Base-by-base conservation (phyloP, 2,329 filamentous ascomycete genomes). In the Colletotrichum sp. region DNA sequence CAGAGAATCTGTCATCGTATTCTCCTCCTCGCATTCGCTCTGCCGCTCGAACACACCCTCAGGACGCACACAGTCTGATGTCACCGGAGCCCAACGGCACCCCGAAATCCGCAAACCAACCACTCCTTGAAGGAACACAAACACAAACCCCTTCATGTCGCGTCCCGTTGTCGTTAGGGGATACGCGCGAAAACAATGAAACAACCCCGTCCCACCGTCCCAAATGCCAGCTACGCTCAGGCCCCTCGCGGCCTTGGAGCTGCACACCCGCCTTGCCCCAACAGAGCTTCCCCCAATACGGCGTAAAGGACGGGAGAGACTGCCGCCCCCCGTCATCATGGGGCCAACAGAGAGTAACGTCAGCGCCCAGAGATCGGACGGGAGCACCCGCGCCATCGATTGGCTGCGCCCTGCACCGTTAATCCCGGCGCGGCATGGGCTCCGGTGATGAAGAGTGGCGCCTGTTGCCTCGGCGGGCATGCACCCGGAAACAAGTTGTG, bases 221-320 rank as follows among this genome's bases (percentile, higher is more conserved):
- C 67, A 72, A 62, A 67, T 76, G 73, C 73, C 34, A 60, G 28
- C 34, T 12, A 67, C 72, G 68, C 72, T 72, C 62, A 72, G 62
- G 70, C 69, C 72, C 36, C 30, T 49, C 16, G 62, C 16, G 62
- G 44, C 18, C 16, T 62, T 32, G 30, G 18, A 49, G n/a, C 59
- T 2, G 28, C 30, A 13, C 34, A n/a, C 26, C 30, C 28, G 57
- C 26, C 57, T 24, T 34, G 21, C 12, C 65, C 65, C 30, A 39
- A 68, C 55, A 44, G 15, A 30, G 15, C 32, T 18, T 49, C 44
- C 1, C 44, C 44, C 44, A 13, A 49, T 49, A 49, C 44, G 44
- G n/a, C 44, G 44, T 21, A 49, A 21, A n/a, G 18, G 39, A 49
- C 44, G n/a, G n/a, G 21, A 26, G 26, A 18, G 36, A 62, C 28